phyloP scores from a whole-genome alignment of 495 filamentous ascomycete species.

The Lophiotrema nucula region DNA sequence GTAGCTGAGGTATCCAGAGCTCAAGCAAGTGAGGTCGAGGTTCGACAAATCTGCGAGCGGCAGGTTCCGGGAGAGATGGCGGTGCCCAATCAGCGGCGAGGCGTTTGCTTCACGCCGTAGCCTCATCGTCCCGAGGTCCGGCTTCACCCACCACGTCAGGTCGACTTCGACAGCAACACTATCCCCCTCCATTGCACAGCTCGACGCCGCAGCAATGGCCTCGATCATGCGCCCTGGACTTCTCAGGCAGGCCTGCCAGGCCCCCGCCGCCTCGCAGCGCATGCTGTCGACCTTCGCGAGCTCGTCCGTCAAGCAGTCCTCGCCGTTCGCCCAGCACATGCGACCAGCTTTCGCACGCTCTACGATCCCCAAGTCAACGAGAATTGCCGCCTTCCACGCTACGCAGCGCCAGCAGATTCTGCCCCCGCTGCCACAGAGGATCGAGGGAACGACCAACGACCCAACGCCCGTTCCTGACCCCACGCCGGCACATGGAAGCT shows the following conservation, averaged over 20 bases:
- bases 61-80: neutral
- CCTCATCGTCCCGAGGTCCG: constrained; percentile 3
- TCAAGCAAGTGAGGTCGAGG: neutral
- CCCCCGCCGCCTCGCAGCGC: constrained; percentile 33
- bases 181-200: constrained; percentile 9
- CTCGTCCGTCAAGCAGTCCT: constrained; percentile 30
- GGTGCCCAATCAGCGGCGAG: constrained; percentile 11
- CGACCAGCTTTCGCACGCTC: constrained; percentile 30
- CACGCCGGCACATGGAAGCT: constrained; percentile 79
- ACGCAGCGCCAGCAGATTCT: constrained; percentile 42
- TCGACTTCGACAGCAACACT: neutral
- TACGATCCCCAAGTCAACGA: constrained; percentile 26
- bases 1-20: neutral
- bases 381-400: constrained; percentile 47
- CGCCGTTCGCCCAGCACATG: constrained; percentile 28
- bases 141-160: constrained; percentile 13
- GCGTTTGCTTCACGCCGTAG: constrained; percentile 11
- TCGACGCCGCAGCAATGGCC: constrained; percentile 39
- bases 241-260: constrained; percentile 37
- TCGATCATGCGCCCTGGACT: constrained; percentile 39
- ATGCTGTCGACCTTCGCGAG: constrained; percentile 32
- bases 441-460: constrained; percentile 68
- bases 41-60: neutral
- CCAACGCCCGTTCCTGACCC: constrained; percentile 69
- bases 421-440: constrained; percentile 49